Percentiles rank a stretch among this genome's conserved stretches.
Conservation (phyloP, 2,329 filamentous ascomycete species). For the Clathrospora elynae region DNA sequence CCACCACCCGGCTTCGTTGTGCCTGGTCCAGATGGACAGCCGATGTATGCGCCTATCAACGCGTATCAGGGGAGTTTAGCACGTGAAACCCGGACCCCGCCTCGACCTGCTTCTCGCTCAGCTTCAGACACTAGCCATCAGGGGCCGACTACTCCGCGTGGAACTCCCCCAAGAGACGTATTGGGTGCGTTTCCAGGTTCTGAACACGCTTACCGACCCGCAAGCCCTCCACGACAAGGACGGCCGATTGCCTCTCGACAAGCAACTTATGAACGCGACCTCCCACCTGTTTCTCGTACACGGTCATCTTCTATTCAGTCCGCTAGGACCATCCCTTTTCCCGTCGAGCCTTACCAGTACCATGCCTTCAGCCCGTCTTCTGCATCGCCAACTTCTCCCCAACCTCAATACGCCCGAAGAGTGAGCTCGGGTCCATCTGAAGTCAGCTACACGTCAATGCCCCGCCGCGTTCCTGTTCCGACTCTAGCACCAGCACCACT, state of each 20-base stretch:
- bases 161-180: conserved; percentile 36
- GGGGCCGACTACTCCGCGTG: conserved; percentile 39
- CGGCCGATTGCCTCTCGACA: conserved; percentile 27
- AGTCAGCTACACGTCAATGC: conserved; percentile 35
- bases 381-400: conserved; percentile 30
- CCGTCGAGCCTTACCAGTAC: conserved; percentile 43
- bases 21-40: conserved; percentile 54
- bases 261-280: conserved; percentile 19
- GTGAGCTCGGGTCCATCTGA: conserved; percentile 32
- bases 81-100: conserved; percentile 40
- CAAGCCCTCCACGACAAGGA: conserved; percentile 26
- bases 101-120: conserved; percentile 53
- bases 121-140: conserved; percentile 41
- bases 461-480: conserved; percentile 46
- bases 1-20: conserved; percentile 56
- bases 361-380: conserved; percentile 37
- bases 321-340: conserved; percentile 35
- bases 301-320: conserved; percentile 33
- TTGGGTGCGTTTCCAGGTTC: conserved; percentile 50
- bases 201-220: conserved; percentile 27
- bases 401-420: conserved; percentile 37
- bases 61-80: conserved; percentile 47
- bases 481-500: conserved; percentile 4
- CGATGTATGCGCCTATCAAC: conserved; percentile 53
- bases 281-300: conserved; percentile 18